A percentile compares a stretch with the other conserved stretches of the same genome.
Evolutionary conservation across 306 rosid species (phyloP).

Genomic region (Pterocarpus santalinus): DNA sequence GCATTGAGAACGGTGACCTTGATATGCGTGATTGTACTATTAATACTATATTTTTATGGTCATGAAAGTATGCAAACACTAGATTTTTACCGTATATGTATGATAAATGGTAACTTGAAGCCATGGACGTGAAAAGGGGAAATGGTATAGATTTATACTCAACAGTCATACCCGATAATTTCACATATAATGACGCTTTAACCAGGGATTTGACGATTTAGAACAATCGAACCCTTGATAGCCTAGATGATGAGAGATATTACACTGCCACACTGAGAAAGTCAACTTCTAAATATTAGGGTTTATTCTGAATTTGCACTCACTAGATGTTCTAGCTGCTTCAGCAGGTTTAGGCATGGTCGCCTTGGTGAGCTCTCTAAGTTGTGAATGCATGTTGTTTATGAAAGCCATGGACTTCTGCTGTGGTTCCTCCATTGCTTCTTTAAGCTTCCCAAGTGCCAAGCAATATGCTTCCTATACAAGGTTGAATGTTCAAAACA

Average conservation of each 20-base stretch:
- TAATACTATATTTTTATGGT: too few relatives aligned
- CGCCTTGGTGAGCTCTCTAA: constrained; percentile 59
- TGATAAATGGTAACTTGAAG: background rate
- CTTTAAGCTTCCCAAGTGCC: constrained; percentile 76
- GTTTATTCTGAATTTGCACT: constrained; percentile 43
- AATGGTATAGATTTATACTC: background rate
- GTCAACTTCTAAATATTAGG: constrained; percentile 31
- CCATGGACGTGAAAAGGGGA: background rate
- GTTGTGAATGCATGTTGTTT: constrained; percentile 78
- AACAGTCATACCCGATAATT: constrained; percentile 15
- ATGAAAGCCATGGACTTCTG: constrained; percentile 75
- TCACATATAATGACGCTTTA: constrained; percentile 13
- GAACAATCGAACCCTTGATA: background rate
- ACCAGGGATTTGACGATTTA: background rate
- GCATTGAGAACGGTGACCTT: too few relatives aligned
- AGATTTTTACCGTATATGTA: background rate
- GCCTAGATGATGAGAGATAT: constrained; percentile 3
- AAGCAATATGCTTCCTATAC: constrained; percentile 81
- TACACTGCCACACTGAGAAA: constrained; percentile 29
- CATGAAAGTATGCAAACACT: background rate
- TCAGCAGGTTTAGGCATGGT: constrained; percentile 41
- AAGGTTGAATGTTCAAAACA: constrained; percentile 25
- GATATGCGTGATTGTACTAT: background rate
- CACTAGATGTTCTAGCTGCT: constrained; percentile 46
- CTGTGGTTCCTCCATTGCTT: constrained; percentile 88